These are phyloP conservation scores for Alnus rubra DNA, from an alignment of 306 rosid species.

Conservation along the genomic window DNA sequence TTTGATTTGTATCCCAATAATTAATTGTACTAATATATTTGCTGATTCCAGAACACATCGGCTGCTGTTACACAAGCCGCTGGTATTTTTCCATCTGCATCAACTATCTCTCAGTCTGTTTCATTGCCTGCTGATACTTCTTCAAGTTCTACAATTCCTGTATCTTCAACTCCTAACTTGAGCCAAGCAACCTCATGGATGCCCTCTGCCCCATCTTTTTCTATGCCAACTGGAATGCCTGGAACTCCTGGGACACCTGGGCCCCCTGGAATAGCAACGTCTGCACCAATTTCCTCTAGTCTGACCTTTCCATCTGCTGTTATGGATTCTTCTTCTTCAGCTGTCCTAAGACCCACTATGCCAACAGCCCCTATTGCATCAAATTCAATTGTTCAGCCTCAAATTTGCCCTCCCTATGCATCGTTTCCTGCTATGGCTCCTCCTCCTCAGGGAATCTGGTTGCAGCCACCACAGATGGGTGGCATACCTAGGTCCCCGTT, in stretches of 20 bases:
- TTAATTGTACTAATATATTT: constrained; percentile 28
- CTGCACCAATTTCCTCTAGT: constrained; percentile 43
- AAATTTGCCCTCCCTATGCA: constrained; percentile 54
- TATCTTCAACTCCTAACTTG: constrained; percentile 49
- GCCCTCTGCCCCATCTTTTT: constrained; percentile 49
- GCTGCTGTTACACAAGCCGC: constrained; percentile 44
- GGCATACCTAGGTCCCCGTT: constrained; percentile 59
- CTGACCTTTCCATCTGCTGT: constrained; percentile 32
- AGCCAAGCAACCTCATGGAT: constrained; percentile 52
- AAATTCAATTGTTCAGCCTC: constrained; percentile 46
- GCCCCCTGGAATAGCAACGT: constrained; percentile 65
- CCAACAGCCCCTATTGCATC: constrained; percentile 38
- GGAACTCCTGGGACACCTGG: constrained; percentile 63
- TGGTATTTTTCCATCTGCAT: constrained; percentile 45
- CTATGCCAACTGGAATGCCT: constrained; percentile 44
- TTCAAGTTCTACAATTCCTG: constrained; percentile 40
- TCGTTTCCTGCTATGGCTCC: constrained; percentile 59
- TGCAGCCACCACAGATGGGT: constrained; percentile 74
- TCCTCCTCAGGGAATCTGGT: constrained; percentile 76
- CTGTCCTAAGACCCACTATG: constrained; percentile 54
- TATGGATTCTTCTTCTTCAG: constrained; percentile 50
- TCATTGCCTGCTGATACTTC: constrained; percentile 39
- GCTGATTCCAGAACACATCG: constrained; percentile 44
- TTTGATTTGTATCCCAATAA: constrained; percentile 2
- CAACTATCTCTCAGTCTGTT: constrained; percentile 44